Evolutionary conservation across 495 filamentous ascomycete genomes (phyloP).

Genomic region (Collariella sp.): DNA sequence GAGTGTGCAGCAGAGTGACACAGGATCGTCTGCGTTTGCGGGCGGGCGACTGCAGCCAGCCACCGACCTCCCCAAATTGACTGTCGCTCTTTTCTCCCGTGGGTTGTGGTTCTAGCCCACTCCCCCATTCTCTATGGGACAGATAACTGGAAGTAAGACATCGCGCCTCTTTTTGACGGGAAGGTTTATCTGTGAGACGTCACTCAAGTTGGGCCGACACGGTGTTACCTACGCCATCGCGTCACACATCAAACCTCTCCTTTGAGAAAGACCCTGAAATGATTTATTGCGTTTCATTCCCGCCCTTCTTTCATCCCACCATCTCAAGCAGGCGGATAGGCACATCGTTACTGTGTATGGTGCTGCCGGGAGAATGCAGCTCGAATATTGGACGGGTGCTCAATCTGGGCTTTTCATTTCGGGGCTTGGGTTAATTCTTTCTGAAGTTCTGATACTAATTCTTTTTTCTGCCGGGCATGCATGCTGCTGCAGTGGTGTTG

Average conservation of each 20-base stretch:
- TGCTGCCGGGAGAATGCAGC: background rate
- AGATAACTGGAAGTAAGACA: no score
- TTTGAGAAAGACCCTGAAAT: background rate
- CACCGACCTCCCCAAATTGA: background rate
- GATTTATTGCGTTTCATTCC: background rate
- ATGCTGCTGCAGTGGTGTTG: background rate
- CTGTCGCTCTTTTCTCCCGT: background rate
- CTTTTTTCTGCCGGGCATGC: background rate
- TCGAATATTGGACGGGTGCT: background rate
- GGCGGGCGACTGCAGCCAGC: background rate
- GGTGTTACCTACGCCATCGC: background rate
- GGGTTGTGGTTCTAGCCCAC: background rate
- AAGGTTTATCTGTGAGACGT: no score
- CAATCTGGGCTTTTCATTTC: constrained; percentile 3
- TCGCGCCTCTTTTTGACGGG: no score
- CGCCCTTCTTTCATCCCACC: background rate
- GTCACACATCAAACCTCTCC: background rate
- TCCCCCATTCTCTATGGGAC: background rate
- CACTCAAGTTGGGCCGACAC: background rate
- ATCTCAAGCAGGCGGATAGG: no score
- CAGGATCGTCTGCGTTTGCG: background rate
- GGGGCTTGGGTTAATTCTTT: background rate
- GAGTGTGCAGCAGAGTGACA: constrained; percentile 2
- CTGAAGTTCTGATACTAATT: no score
- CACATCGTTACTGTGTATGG: no score